Percentiles rank a stretch among this genome's conserved stretches.
Evolutionary conservation across 257 asterid species (phyloP).

Genomic region (Haberlea rhodopensis): DNA sequence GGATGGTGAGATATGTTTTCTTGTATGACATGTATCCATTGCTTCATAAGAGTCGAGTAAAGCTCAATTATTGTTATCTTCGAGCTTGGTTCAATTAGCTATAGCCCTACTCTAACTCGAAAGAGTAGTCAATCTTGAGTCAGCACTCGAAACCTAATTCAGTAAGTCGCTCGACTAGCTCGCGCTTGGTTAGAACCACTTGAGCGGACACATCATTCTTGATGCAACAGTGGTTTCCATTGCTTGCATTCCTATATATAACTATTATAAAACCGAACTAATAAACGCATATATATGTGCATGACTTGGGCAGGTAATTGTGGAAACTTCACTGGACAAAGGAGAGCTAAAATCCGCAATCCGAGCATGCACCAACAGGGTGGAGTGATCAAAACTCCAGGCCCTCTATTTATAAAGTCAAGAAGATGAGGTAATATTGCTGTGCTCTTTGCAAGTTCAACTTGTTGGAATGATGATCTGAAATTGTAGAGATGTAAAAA

Average conservation of each 20-base stretch:
- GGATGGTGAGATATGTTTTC: not conserved
- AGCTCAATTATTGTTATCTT: too few species aligned
- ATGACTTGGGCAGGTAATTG: slow-evolving; percentile 55
- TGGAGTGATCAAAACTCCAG: slow-evolving; percentile 39
- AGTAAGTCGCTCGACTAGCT: too few species aligned
- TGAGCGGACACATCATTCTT: too few species aligned
- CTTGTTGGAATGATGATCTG: too few species aligned
- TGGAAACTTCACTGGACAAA: slow-evolving; percentile 63
- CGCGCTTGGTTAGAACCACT: too few species aligned
- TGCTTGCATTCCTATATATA: not conserved
- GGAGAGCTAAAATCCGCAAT: slow-evolving; percentile 78
- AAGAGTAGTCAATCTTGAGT: too few species aligned
- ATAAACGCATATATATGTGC: not conserved
- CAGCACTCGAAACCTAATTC: not conserved
- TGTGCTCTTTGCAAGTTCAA: not conserved
- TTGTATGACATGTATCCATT: not conserved
- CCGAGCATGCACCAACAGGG: slow-evolving; percentile 76
- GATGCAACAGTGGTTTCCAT: not conserved
- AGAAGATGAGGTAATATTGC: not conserved
- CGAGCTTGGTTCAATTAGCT: not conserved
- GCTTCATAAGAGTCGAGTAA: not conserved
- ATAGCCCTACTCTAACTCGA: not conserved
- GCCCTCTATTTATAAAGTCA: not conserved
- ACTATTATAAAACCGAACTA: not conserved
- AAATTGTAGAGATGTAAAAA: too few species aligned